These are phyloP conservation scores for Candida michaelii DNA, from an alignment of 805 yeast species.

Conservation along the genomic window DNA sequence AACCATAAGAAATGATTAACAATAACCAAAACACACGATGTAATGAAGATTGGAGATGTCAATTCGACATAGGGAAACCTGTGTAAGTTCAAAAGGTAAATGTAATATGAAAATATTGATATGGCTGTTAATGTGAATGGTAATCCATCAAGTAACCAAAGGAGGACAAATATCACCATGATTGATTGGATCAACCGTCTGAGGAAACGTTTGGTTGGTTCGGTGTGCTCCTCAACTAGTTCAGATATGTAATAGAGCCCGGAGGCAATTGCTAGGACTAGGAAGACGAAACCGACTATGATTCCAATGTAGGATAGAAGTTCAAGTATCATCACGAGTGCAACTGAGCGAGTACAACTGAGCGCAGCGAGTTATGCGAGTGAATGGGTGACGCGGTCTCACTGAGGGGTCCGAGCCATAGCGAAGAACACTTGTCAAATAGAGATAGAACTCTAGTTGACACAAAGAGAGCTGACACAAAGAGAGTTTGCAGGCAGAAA, in stretches of 20 bases:
- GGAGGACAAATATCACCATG: constrained; percentile 51
- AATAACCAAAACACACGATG: constrained; percentile 70
- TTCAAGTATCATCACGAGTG: constrained; percentile 34
- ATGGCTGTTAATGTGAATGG: constrained; percentile 69
- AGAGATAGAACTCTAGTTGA: too few relatives aligned
- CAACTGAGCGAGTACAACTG: too few relatives aligned
- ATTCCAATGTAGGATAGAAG: constrained; percentile 39
- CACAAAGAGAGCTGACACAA: too few relatives aligned
- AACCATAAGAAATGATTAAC: constrained; percentile 90
- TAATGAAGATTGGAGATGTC: constrained; percentile 66
- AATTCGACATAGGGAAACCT: constrained; percentile 83
- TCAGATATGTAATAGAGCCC: constrained; percentile 91
- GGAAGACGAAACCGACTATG: constrained; percentile 39
- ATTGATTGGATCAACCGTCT: constrained; percentile 61
- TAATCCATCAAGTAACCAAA: constrained; percentile 74
- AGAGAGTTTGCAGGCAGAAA: too few relatives aligned
- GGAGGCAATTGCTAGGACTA: constrained; percentile 66
- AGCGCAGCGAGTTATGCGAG: too few relatives aligned
- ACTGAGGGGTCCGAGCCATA: too few relatives aligned
- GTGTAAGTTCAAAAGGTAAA: constrained; percentile 74
- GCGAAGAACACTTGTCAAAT: too few relatives aligned
- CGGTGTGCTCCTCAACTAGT: constrained; percentile 89
- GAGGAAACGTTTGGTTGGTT: constrained; percentile 73
- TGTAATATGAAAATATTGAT: constrained; percentile 65
- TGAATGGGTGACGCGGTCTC: too few relatives aligned